phyloP scores from a whole-genome alignment of 176 grass and related monocot genomes.

The Oryza coarctata region DNA sequence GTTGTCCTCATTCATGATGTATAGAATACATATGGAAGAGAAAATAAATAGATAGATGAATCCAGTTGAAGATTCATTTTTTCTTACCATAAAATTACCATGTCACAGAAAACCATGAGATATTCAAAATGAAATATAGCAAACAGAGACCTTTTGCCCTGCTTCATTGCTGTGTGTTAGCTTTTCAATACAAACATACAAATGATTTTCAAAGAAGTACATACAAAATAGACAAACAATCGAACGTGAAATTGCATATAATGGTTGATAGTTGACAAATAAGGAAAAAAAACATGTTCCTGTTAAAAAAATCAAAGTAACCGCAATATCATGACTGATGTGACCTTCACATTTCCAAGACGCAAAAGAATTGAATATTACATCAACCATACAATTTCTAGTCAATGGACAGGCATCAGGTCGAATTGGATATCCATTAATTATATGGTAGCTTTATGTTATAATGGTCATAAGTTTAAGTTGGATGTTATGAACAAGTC shows the following conservation, averaged over 20 bases:
- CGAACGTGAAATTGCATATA: conserved; percentile 5
- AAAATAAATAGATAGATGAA: not conserved
- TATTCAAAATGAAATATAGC: not conserved
- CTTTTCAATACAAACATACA: not conserved
- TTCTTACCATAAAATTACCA: not conserved
- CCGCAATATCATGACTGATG: not conserved
- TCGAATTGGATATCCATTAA: not conserved
- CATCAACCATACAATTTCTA: not conserved
- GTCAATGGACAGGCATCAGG: not conserved
- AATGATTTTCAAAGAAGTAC: not conserved
- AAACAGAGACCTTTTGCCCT: not conserved
- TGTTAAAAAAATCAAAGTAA: not conserved
- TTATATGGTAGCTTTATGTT: not conserved
- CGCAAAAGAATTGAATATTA: not conserved
- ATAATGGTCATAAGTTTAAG: not conserved
- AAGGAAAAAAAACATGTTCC: not conserved
- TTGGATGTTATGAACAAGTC: conserved; percentile 3
- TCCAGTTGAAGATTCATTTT: not conserved
- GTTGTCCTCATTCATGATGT: not conserved
- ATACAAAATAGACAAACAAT: not conserved
- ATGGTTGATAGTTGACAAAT: not conserved
- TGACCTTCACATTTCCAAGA: not conserved
- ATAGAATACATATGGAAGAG: not conserved
- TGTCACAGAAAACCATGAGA: not conserved
- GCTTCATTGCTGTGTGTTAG: not conserved